Evolutionary conservation across 1,284 basidiomycete species (phyloP).

Genomic region (Mycena citricolor): DNA sequence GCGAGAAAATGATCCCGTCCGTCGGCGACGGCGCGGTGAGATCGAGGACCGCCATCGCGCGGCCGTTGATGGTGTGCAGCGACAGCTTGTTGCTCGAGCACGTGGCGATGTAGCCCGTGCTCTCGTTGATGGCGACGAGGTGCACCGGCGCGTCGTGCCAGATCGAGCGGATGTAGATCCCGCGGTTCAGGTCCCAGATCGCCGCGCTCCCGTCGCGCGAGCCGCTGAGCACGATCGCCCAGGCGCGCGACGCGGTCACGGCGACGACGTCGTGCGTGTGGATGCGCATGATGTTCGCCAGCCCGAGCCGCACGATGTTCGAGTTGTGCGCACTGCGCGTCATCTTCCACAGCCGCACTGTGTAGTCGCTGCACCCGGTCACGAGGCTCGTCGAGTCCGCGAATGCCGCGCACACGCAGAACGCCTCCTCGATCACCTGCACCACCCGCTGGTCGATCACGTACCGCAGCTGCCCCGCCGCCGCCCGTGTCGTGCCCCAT

Average conservation of each 20-base stretch:
- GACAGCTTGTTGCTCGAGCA: slow-evolving; percentile 68
- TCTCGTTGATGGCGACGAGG: slow-evolving; percentile 80
- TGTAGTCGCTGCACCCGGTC: slow-evolving; percentile 76
- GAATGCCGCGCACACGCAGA: slow-evolving; percentile 74
- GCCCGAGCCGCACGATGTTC: slow-evolving; percentile 34
- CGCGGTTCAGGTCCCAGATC: slow-evolving; percentile 89
- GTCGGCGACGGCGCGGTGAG: slow-evolving; percentile 44
- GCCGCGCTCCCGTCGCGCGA: slow-evolving; percentile 83
- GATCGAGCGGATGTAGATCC: slow-evolving; percentile 74
- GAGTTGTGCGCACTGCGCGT: slow-evolving; percentile 33
- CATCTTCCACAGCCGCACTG: slow-evolving; percentile 78
- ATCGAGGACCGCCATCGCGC: slow-evolving; percentile 67
- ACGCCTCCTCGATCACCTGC: slow-evolving; percentile 74
- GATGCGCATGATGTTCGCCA: slow-evolving; percentile 76
- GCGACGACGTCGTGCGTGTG: slow-evolving; percentile 70
- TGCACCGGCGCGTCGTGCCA: slow-evolving; percentile 68
- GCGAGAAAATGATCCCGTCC: slow-evolving; percentile 33
- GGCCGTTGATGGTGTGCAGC: slow-evolving; percentile 82
- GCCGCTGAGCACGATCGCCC: slow-evolving; percentile 85
- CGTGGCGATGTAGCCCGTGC: slow-evolving; percentile 82
- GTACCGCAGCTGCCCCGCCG: slow-evolving; percentile 57
- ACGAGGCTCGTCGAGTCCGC: slow-evolving; percentile 70
- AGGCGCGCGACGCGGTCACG: slow-evolving; percentile 75
- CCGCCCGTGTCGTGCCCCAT: slow-evolving; percentile 49
- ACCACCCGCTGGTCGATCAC: slow-evolving; percentile 66